Conservation (phyloP, 2,329 filamentous ascomycete genomes). For the Colletotrichum echinochloae region DNA sequence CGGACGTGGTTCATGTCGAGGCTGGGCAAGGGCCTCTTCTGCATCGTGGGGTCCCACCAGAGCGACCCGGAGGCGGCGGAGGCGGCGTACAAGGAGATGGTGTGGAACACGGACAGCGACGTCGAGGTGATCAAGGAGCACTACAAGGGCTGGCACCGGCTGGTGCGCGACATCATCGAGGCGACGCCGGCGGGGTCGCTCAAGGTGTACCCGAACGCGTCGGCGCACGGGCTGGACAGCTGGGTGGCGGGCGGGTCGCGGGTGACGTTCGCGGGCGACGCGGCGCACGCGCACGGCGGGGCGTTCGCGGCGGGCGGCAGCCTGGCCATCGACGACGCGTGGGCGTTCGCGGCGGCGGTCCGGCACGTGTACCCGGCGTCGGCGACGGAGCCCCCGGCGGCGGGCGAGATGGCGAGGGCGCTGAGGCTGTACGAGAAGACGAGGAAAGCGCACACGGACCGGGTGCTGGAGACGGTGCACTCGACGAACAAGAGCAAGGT, state of each 20-base stretch:
- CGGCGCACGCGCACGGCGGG: conserved; percentile 56
- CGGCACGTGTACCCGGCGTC: conserved; percentile 49
- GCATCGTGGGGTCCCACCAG: conserved; percentile 57
- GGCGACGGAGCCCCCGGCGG: conserved; percentile 17
- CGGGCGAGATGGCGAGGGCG: conserved; percentile 45
- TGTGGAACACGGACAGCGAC: conserved; percentile 55
- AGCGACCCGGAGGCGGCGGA: conserved; percentile 50
- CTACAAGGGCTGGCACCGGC: conserved; percentile 57
- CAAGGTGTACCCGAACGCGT: conserved; percentile 57
- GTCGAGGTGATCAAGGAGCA: conserved; percentile 52
- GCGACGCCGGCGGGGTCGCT: conserved; percentile 51
- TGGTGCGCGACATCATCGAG: conserved; percentile 54
- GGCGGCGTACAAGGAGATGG: conserved; percentile 46
- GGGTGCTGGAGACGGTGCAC: conserved; percentile 51
- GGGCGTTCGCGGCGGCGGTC: conserved; percentile 55
- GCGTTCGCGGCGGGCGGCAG: conserved; percentile 56
- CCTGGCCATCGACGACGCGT: conserved; percentile 55
- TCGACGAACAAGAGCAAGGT: conserved; percentile 46
- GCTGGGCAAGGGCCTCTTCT: conserved; percentile 56
- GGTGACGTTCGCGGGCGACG: conserved; percentile 54
- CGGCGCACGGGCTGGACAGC: conserved; percentile 53
- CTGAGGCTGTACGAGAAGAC: conserved; percentile 57
- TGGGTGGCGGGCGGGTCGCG: conserved; percentile 54
- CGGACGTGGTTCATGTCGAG: conserved; percentile 58
- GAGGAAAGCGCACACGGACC: conserved; percentile 55